Percentiles rank a stretch among this genome's conserved stretches.
These are phyloP conservation scores for Cunninghamia lanceolata DNA, from an alignment of 75 land plant species.

Conservation along the genomic window DNA sequence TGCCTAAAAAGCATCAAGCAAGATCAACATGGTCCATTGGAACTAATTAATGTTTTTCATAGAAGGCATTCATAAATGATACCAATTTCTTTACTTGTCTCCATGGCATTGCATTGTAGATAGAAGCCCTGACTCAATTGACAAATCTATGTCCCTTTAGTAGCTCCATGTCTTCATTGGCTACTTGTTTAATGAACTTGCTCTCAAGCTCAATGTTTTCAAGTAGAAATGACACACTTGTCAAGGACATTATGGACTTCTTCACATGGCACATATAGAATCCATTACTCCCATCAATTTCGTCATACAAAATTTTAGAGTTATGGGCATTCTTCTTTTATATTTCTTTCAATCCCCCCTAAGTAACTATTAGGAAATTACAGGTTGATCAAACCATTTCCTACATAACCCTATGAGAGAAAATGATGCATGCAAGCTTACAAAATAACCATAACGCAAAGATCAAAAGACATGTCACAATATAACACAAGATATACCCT, in stretches of 20 bases:
- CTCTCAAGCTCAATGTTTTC: slow-evolving; percentile 77
- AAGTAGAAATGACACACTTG: slow-evolving; percentile 95
- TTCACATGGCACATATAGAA: slow-evolving; percentile 88
- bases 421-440: too few species aligned
- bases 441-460: too few species aligned
- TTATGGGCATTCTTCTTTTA: slow-evolving; percentile 85
- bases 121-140: slow-evolving; percentile 95
- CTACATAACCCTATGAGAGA: too few species aligned
- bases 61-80: slow-evolving; percentile 91
- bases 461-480: too few species aligned
- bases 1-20: neutral
- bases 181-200: slow-evolving; percentile 84
- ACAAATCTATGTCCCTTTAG: slow-evolving; percentile 99
- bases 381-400: too few species aligned
- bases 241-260: slow-evolving; percentile 79
- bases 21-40: neutral
- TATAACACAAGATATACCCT: too few species aligned
- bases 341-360: slow-evolving; percentile 74
- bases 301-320: slow-evolving; percentile 72
- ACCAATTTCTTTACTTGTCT: slow-evolving; percentile 95
- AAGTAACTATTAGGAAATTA: too few species aligned
- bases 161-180: slow-evolving; percentile 79
- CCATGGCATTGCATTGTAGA: slow-evolving; percentile 96
- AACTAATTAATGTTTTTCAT: slow-evolving; percentile 53
- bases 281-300: slow-evolving; percentile 81